Percentiles rank a stretch among this genome's conserved stretches.
Evolutionary conservation across 805 yeast species (phyloP).

Genomic region (Teunomyces gatunensis): DNA sequence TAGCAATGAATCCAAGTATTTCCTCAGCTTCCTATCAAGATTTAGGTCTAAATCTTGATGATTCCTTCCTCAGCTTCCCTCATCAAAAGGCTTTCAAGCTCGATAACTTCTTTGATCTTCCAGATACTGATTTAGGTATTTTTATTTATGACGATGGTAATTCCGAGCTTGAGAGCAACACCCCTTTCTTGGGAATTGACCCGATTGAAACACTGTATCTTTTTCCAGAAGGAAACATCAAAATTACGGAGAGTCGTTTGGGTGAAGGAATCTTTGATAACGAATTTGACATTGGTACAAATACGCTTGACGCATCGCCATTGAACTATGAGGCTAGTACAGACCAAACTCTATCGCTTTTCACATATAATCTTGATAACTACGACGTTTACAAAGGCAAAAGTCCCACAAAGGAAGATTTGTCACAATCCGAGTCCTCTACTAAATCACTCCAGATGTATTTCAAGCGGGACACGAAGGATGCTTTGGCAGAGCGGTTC

Average conservation of each 20-base stretch:
- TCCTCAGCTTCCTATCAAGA: background rate
- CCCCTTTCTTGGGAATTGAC: background rate
- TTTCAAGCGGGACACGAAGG: background rate
- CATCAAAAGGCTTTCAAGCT: background rate
- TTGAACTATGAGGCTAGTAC: background rate
- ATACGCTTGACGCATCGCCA: background rate
- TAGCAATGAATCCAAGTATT: background rate
- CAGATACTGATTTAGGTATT: background rate
- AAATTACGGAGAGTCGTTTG: background rate
- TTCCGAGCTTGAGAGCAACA: background rate
- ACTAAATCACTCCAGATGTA: background rate
- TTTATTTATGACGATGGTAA: background rate
- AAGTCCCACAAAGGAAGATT: background rate
- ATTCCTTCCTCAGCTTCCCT: background rate
- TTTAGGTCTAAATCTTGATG: background rate
- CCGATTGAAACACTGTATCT: background rate
- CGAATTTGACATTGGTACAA: background rate
- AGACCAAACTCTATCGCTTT: background rate
- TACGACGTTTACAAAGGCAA: background rate
- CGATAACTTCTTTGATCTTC: background rate
- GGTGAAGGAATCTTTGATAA: background rate
- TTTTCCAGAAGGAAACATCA: background rate
- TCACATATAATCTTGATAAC: background rate
- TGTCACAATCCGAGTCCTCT: background rate
- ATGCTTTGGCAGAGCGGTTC: background rate